Conservation (phyloP, 768 basidiomycete species). For the Kwoniella heveanensis region DNA sequence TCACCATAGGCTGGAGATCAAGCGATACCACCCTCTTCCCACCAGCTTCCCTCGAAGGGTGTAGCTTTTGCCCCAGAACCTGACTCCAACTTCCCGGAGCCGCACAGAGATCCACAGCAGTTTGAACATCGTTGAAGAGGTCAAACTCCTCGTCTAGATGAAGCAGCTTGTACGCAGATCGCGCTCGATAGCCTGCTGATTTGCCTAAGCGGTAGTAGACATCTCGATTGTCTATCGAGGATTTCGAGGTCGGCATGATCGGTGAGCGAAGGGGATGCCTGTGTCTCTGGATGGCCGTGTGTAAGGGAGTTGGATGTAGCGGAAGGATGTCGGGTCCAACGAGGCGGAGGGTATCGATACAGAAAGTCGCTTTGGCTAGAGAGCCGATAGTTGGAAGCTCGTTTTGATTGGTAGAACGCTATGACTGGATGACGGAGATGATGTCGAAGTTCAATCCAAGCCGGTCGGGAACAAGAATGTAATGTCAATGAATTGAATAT, state of each 20-base stretch:
- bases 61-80: slow-evolving; percentile 55
- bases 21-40: slow-evolving; percentile 45
- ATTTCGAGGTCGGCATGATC: slow-evolving; percentile 51
- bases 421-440: no score
- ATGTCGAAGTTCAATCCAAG: no score
- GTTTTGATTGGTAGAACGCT: neutral
- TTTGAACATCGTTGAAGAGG: slow-evolving; percentile 49
- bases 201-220: slow-evolving; percentile 53
- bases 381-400: no score
- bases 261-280: neutral
- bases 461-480: neutral
- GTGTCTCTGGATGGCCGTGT: no score
- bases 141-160: slow-evolving; percentile 56
- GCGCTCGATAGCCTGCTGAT: slow-evolving; percentile 52
- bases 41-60: slow-evolving; percentile 14
- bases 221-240: slow-evolving; percentile 53
- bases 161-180: slow-evolving; percentile 54
- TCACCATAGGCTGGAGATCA: slow-evolving; percentile 52
- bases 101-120: slow-evolving; percentile 55
- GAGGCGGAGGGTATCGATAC: no score
- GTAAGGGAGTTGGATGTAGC: no score
- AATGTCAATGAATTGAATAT: neutral
- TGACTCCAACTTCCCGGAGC: slow-evolving; percentile 58
- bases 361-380: no score
- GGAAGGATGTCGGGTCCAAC: no score